Evolutionary conservation across 345 rosid species (phyloP).

Genomic region (Sonneratia caseolaris): DNA sequence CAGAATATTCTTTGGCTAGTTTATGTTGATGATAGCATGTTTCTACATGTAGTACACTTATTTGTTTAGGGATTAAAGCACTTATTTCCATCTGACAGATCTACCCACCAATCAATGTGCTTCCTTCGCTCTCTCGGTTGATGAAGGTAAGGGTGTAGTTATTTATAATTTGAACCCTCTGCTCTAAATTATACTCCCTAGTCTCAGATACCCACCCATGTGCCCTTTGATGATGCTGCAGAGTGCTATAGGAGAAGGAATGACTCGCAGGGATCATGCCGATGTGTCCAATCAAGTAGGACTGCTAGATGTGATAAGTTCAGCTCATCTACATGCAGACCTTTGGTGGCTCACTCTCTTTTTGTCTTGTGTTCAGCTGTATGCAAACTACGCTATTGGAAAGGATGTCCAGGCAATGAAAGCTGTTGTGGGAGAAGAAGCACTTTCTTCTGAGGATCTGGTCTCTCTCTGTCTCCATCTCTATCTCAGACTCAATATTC

Average conservation of each 20-base stretch:
- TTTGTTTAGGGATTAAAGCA: neutral
- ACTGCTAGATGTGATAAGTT: conserved; percentile 6
- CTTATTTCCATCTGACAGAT: conserved; percentile 39
- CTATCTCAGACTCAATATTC: neutral
- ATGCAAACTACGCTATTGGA: conserved; percentile 94
- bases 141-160: conserved; percentile 59
- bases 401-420: conserved; percentile 99
- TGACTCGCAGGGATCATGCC: conserved; percentile 87
- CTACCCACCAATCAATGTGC: conserved; percentile 95
- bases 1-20: neutral
- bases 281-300: conserved; percentile 91
- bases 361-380: conserved; percentile 38
- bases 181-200: neutral
- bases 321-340: neutral
- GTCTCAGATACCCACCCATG: neutral
- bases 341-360: neutral
- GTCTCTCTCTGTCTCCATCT: conserved; percentile 25
- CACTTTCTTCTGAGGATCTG: conserved; percentile 95
- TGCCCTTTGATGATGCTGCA: conserved; percentile 14
- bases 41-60: neutral
- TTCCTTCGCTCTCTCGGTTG: conserved; percentile 91
- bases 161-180: neutral
- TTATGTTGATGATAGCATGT: neutral
- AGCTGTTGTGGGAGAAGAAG: conserved; percentile 99
- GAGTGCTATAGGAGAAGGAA: conserved; percentile 99